A percentile compares a stretch with the other conserved stretches of the same genome.
These are phyloP conservation scores for Bondarzewia mesenterica DNA, from an alignment of 1,284 basidiomycete species.

Conservation along the genomic window DNA sequence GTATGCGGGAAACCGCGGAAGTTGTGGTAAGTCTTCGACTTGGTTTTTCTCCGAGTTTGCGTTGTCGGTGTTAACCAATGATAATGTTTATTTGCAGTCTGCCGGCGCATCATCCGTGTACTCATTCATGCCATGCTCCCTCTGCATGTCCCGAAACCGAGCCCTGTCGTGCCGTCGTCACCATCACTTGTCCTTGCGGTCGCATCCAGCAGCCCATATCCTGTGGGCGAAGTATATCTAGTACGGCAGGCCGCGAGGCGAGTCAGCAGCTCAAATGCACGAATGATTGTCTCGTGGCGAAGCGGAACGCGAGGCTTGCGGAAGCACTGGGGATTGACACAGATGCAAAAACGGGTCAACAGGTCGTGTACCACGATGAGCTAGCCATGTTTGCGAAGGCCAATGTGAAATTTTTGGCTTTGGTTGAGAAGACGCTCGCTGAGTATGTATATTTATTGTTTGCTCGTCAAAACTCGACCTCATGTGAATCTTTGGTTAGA, in stretches of 20 bases:
- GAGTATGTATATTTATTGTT: slow-evolving; percentile 43
- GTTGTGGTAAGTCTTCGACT: slow-evolving; percentile 49
- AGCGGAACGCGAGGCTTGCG: slow-evolving; percentile 80
- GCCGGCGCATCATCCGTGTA: slow-evolving; percentile 64
- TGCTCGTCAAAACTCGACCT: background rate
- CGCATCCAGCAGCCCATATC: slow-evolving; percentile 62
- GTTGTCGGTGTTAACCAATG: background rate
- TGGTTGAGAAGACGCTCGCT: slow-evolving; percentile 73
- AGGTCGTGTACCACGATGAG: slow-evolving; percentile 54
- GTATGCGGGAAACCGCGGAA: slow-evolving; percentile 79
- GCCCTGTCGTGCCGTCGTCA: slow-evolving; percentile 62
- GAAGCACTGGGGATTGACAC: slow-evolving; percentile 79
- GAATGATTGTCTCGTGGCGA: slow-evolving; percentile 73
- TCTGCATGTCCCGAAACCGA: slow-evolving; percentile 72
- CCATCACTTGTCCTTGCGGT: slow-evolving; percentile 73
- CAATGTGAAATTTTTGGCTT: slow-evolving; percentile 59
- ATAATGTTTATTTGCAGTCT: slow-evolving; percentile 28
- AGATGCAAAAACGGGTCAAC: slow-evolving; percentile 27
- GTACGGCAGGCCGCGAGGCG: slow-evolving; percentile 32
- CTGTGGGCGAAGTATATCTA: slow-evolving; percentile 54
- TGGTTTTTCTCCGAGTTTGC: background rate
- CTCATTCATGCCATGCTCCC: slow-evolving; percentile 77
- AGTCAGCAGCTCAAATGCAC: slow-evolving; percentile 51
- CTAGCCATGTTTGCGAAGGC: slow-evolving; percentile 49
- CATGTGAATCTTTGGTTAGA: slow-evolving; percentile 24